phyloP scores from a whole-genome alignment of 768 basidiomycete genomes.

The Grammothele lineata region DNA sequence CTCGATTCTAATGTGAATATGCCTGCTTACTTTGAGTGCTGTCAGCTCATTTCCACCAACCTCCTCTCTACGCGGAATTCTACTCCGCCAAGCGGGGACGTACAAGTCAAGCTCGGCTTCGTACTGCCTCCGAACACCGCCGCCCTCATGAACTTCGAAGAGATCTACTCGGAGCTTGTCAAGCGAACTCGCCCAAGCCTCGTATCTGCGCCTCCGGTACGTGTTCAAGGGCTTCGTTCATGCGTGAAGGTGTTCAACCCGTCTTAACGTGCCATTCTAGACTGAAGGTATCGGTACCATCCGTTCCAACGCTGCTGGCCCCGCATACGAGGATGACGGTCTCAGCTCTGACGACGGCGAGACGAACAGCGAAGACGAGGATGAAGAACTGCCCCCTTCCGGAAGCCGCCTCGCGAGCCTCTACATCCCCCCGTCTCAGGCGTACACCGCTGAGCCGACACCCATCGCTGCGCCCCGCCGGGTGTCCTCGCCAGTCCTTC shows the following conservation, averaged over 20 bases:
- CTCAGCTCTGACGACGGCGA: conserved; percentile 53
- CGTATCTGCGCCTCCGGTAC: conserved; percentile 73
- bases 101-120: conserved; percentile 62
- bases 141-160: conserved; percentile 48
- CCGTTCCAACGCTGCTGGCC: conserved; percentile 53
- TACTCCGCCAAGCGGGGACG: conserved; percentile 45
- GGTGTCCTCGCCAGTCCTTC: conserved; percentile 11
- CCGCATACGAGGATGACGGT: conserved; percentile 72
- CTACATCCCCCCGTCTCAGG: conserved; percentile 10
- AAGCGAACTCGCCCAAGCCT: conserved; percentile 63
- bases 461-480: conserved; percentile 11
- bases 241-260: not conserved
- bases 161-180: conserved; percentile 58
- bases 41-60: conserved; percentile 41
- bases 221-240: conserved; percentile 28
- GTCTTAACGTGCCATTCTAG: no score
- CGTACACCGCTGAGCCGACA: not conserved
- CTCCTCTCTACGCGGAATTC: conserved; percentile 47
- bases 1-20: no score
- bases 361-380: conserved; percentile 30
- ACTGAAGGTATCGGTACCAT: conserved; percentile 85
- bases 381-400: conserved; percentile 29
- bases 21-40: no score
- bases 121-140: conserved; percentile 39
- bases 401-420: conserved; percentile 26